Evolutionary conservation across 2,329 filamentous ascomycete species (phyloP).

Genomic region (Xylaria digitata): DNA sequence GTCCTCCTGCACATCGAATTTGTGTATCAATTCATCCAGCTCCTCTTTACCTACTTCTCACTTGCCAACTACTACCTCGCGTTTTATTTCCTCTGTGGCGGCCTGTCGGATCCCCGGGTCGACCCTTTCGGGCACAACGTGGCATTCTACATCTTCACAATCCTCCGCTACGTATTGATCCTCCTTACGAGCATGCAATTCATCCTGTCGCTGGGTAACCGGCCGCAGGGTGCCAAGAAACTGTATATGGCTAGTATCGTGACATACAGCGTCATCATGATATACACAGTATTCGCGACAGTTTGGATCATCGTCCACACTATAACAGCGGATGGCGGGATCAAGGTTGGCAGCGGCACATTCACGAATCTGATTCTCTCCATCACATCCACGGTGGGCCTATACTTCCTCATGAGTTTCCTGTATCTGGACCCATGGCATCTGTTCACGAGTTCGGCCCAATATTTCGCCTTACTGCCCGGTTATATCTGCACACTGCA

Average conservation of each 20-base stretch:
- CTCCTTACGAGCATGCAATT: slow-evolving; percentile 95
- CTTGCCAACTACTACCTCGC: slow-evolving; percentile 99
- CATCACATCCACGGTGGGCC: slow-evolving; percentile 85
- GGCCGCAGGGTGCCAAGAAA: slow-evolving; percentile 92
- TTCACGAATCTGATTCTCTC: slow-evolving; percentile 96
- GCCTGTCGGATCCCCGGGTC: slow-evolving; percentile 78
- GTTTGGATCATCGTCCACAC: slow-evolving; percentile 91
- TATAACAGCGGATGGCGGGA: slow-evolving; percentile 56
- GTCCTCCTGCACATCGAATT: slow-evolving; percentile 94
- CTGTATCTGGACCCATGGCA: slow-evolving; percentile 99
- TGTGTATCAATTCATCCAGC: slow-evolving; percentile 90
- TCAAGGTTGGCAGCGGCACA: slow-evolving; percentile 82
- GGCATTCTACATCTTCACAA: slow-evolving; percentile 84
- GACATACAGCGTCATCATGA: slow-evolving; percentile 93
- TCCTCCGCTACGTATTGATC: slow-evolving; percentile 86
- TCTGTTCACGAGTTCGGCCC: slow-evolving; percentile 90
- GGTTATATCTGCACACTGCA: slow-evolving; percentile 97
- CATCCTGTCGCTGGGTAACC: slow-evolving; percentile 94
- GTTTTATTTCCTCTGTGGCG: slow-evolving; percentile 97
- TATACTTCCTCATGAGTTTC: slow-evolving; percentile 97
- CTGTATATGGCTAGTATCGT: slow-evolving; percentile 91
- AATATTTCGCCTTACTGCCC: slow-evolving; percentile 94
- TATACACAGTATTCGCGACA: slow-evolving; percentile 89
- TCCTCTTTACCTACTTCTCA: slow-evolving; percentile 97
- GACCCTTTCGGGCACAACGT: slow-evolving; percentile 94